phyloP scores from a whole-genome alignment of 2,329 filamentous ascomycete genomes.

The Trichocomaceae sp. region DNA sequence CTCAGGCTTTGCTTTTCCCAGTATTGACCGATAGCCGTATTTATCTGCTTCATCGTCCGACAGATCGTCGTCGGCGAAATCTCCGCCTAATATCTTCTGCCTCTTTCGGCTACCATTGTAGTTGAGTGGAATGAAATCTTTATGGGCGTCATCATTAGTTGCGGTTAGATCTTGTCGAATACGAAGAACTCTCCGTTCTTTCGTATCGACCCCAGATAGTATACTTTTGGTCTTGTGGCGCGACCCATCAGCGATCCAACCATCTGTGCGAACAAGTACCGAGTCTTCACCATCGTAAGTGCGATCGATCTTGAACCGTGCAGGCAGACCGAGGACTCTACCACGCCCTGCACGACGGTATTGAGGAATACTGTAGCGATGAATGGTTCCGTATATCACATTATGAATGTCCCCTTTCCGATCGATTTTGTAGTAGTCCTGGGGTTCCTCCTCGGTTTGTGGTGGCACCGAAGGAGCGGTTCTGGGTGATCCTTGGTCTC shows the following conservation, averaged over 20 bases:
- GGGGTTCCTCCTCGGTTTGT: constrained; percentile 13
- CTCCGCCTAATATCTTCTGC: constrained; percentile 27
- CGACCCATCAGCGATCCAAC: constrained; percentile 35
- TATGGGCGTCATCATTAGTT: constrained; percentile 15
- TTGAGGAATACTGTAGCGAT: constrained; percentile 63
- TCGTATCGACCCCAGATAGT: constrained; percentile 22
- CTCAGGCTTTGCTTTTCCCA: constrained; percentile 52
- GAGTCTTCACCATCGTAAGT: constrained; percentile 43
- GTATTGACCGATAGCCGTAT: constrained; percentile 59
- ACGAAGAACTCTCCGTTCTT: constrained; percentile 21
- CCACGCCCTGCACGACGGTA: constrained; percentile 67
- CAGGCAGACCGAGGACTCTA: constrained; percentile 59
- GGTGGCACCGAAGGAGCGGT: background rate
- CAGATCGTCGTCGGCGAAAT: constrained; percentile 9
- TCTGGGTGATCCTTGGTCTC: constrained; percentile 10
- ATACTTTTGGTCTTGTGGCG: constrained; percentile 42
- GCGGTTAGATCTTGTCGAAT: constrained; percentile 19
- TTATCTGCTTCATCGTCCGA: constrained; percentile 43
- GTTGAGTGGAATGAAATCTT: constrained; percentile 30
- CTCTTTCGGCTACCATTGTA: constrained; percentile 31
- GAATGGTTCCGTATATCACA: constrained; percentile 63
- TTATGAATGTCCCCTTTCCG: constrained; percentile 71
- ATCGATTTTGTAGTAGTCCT: constrained; percentile 57
- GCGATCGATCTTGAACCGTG: constrained; percentile 59
- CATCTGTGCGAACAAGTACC: constrained; percentile 29